Conservation (phyloP, 306 rosid species). For the Gynostemma pentaphyllum region DNA sequence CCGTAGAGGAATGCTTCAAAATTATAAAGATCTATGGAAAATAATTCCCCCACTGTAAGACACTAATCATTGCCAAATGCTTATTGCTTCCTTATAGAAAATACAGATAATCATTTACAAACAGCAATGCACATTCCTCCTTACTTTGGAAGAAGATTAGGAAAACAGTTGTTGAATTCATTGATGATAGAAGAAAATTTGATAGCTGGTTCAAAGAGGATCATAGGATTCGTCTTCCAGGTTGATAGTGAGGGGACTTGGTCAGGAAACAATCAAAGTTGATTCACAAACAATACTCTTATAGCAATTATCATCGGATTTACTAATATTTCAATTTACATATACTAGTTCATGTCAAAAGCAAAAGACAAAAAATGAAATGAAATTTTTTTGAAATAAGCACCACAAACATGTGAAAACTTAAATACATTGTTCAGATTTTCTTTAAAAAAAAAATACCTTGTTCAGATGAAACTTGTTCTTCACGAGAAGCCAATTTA, state of each 20-base stretch:
- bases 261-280: neutral
- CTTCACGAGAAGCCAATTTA: neutral
- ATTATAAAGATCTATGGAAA: neutral
- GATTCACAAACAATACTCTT: neutral
- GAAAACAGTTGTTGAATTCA: neutral
- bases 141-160: neutral
- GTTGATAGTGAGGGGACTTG: neutral
- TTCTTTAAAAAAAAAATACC: no score
- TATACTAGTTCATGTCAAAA: neutral
- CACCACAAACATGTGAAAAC: neutral
- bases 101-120: neutral
- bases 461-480: neutral
- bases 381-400: neutral
- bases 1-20: neutral
- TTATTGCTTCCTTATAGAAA: neutral
- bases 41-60: neutral
- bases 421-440: constrained; percentile 26
- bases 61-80: neutral
- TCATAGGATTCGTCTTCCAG: neutral
- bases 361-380: neutral
- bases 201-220: neutral
- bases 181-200: neutral
- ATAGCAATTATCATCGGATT: neutral
- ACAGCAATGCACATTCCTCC: neutral
- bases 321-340: neutral